Percentiles rank a stretch among this genome's conserved stretches.
Conservation (phyloP, 208 protist species). For the Acanthamoeba culbertsoni region DNA sequence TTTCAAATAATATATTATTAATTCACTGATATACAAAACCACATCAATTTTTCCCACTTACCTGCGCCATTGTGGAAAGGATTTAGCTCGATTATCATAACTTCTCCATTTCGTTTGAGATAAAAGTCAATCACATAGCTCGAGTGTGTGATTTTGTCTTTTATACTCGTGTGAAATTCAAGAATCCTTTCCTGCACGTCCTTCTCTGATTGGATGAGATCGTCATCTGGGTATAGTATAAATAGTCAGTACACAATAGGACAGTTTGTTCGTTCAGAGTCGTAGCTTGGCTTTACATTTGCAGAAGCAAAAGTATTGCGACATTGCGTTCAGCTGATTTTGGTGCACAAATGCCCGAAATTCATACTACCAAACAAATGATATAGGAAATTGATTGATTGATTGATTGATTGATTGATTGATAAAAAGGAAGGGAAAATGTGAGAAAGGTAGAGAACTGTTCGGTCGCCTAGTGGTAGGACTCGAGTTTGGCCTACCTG, state of each 20-base stretch:
- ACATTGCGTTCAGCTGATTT: constrained; percentile 23
- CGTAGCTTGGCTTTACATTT: no score
- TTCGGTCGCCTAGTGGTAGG: not conserved
- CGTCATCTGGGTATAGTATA: not conserved
- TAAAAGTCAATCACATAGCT: constrained; percentile 40
- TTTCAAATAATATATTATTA: not conserved
- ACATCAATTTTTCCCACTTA: not conserved
- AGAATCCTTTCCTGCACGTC: not conserved
- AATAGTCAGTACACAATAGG: not conserved
- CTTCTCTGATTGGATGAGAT: not conserved
- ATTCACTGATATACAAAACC: not conserved
- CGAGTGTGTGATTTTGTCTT: not conserved
- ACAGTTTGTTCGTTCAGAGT: no score
- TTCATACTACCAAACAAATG: not conserved
- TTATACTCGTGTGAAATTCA: not conserved
- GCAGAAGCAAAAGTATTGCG: constrained; percentile 15
- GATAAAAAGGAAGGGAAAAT: not conserved
- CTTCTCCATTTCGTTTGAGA: not conserved
- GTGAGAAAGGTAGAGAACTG: not conserved
- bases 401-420: no score
- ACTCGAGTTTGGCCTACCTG: no score
- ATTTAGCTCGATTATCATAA: constrained; percentile 8
- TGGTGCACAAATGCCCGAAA: not conserved
- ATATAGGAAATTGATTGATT: no score
- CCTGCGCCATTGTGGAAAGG: constrained; percentile 20